phyloP scores from a whole-genome alignment of 495 filamentous ascomycete genomes.

The Antarctomyces pellizariae region DNA sequence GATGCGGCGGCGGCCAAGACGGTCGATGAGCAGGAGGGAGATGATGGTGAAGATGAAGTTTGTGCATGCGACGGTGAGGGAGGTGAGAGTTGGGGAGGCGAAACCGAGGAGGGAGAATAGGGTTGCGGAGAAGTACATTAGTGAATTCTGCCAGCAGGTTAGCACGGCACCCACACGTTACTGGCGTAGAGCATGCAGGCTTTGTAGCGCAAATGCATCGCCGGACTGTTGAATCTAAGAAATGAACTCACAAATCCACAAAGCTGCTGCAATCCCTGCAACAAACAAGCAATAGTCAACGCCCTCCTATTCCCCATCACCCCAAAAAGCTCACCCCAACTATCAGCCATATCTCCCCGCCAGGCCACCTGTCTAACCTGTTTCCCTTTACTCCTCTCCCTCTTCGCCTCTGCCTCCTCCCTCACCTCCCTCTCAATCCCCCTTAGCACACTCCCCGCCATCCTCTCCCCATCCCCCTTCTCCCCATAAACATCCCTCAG shows the following conservation, averaged over 20 bases:
- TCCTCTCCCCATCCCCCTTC: constrained; percentile 18
- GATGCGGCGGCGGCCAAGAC: constrained; percentile 56
- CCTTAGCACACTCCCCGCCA: constrained; percentile 32
- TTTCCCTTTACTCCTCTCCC: constrained; percentile 13
- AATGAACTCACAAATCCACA: constrained; percentile 52
- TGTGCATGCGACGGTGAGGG: constrained; percentile 57
- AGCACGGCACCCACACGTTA: too few relatives aligned
- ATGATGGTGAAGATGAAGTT: constrained; percentile 64
- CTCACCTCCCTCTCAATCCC: constrained; percentile 44
- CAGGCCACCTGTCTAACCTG: constrained; percentile 7
- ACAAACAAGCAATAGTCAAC: constrained; percentile 57
- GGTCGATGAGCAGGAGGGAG: constrained; percentile 60
- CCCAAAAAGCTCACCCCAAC: constrained; percentile 29
- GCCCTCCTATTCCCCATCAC: constrained; percentile 51
- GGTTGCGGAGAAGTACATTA: constrained; percentile 92
- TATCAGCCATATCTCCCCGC: constrained; percentile 16
- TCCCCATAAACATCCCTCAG: constrained; percentile 38
- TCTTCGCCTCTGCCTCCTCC: constrained; percentile 31
- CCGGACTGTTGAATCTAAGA: neutral
- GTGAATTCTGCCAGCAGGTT: constrained; percentile 48
- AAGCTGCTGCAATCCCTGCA: constrained; percentile 75
- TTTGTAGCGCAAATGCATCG: too few relatives aligned
- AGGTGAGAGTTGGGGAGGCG: constrained; percentile 54
- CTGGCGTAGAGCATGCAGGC: too few relatives aligned
- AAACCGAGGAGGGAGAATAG: constrained; percentile 70